Evolutionary conservation across 768 basidiomycete genomes (phyloP), one percentile per base, ranked within the genome.

Genomic region (Candolleomyces aberdarensis): DNA sequence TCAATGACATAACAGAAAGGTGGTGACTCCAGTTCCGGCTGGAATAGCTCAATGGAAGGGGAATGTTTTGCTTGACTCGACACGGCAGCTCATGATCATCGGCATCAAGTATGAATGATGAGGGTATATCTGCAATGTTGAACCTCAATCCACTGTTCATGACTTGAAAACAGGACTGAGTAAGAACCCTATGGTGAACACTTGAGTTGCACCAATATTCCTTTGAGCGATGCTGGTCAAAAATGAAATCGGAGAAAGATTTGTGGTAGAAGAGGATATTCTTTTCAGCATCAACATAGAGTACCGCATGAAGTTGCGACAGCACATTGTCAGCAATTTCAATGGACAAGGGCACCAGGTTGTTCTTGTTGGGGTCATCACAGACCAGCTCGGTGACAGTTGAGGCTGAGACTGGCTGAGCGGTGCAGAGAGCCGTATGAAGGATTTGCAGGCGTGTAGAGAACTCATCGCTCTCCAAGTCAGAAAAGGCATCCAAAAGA

Each of bases 171-270:
- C 67, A 67, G 7, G 39, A n/a, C 3, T 59, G 3, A 7, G 55
- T 56, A 26, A 70, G 65, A 55, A 47, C 2, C 17, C 29, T 15
- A 53, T 66, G 62, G 58, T 62, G 62, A n/a, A 14, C 10, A 8
- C 62, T 44, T 47, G 22, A 43, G 29, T 64, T 29, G 57, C 67
- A 68, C 3, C 46, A 61, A 55, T 66, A 57, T 13, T 49, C 26
- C 29, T 39, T 55, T 20, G 66, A 63, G 14, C 64, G 62, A 7
- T 32, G 29, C 11, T 60, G 49, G 58, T 55, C 32, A 39, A 65
- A 66, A 17, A 70, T 59, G 49, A 69, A 69, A 40, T 71, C 67
- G 13, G 61, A 61, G 39, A 67, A 68, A 5, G 67, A 69, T 19
- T 66, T 59, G 51, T 71, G 67, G 52, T 68, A 68, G 60, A 57